Percentiles rank a stretch among this genome's conserved stretches.
Conservation (phyloP, 2,329 filamentous ascomycete species). For the Nemania bipapillata region DNA sequence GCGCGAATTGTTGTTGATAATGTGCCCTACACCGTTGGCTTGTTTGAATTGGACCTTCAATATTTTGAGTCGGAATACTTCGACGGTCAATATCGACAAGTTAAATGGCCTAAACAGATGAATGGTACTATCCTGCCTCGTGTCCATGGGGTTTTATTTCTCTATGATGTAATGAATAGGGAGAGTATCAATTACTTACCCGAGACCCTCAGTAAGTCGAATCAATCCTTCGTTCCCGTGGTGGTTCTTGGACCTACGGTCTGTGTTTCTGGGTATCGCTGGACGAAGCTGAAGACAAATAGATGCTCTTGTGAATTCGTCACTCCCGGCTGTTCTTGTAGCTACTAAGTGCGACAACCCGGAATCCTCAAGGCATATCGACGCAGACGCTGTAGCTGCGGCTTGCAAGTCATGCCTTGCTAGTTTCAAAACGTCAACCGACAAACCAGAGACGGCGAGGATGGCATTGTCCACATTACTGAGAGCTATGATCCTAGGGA, state of each 20-base stretch:
- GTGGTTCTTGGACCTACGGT: not conserved
- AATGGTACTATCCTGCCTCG: conserved; percentile 76
- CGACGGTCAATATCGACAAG: conserved; percentile 66
- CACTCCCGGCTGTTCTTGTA: conserved; percentile 81
- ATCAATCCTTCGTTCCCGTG: conserved; percentile 5
- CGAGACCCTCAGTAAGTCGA: conserved; percentile 76
- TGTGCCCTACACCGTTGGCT: conserved; percentile 66
- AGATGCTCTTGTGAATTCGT: conserved; percentile 79
- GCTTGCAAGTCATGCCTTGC: conserved; percentile 76
- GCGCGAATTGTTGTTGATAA: conserved; percentile 69
- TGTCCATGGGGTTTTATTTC: conserved; percentile 83
- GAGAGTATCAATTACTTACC: conserved; percentile 79
- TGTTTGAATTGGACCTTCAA: conserved; percentile 74
- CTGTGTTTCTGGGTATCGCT: not conserved
- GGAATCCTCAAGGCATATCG: conserved; percentile 74
- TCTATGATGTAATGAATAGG: conserved; percentile 87
- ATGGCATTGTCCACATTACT: conserved; percentile 81
- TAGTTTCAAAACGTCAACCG: conserved; percentile 77
- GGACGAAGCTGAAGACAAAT: conserved; percentile 43
- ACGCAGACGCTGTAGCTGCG: conserved; percentile 70
- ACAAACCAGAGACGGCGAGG: conserved; percentile 76
- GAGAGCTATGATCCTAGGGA: conserved; percentile 73
- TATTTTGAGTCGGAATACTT: conserved; percentile 71
- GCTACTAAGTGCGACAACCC: conserved; percentile 90
- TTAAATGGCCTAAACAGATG: conserved; percentile 74